phyloP scores from a whole-genome alignment of 257 asterid species.

The Henckelia pumila region DNA sequence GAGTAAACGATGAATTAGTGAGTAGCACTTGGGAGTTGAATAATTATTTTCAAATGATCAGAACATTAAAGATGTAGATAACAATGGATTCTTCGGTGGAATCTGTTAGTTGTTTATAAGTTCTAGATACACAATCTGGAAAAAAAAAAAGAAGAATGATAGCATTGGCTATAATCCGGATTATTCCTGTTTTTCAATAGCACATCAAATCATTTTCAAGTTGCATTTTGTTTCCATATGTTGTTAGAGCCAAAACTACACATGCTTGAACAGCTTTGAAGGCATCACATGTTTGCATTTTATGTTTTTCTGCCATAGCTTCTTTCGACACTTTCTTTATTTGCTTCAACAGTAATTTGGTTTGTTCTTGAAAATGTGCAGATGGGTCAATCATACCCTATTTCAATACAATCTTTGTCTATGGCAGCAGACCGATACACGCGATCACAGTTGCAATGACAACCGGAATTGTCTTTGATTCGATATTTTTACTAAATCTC shows the following conservation, averaged over 20 bases:
- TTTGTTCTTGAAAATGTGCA: conserved; percentile 37
- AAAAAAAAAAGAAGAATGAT: too few relatives aligned
- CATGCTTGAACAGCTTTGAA: background rate
- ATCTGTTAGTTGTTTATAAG: background rate
- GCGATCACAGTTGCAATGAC: conserved; percentile 45
- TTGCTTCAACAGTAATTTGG: conserved; percentile 18
- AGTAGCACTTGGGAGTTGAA: too few relatives aligned
- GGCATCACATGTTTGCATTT: background rate
- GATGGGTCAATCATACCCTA: conserved; percentile 81
- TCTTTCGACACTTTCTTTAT: background rate
- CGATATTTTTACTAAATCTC: too few relatives aligned
- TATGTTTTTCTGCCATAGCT: background rate
- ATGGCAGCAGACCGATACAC: conserved; percentile 76
- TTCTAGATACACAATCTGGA: background rate
- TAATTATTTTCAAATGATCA: too few relatives aligned
- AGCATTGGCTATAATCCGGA: background rate
- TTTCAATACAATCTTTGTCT: conserved; percentile 76
- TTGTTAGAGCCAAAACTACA: too few relatives aligned
- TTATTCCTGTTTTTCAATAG: background rate
- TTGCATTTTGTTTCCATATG: background rate
- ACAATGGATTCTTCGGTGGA: background rate
- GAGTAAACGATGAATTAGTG: too few relatives aligned
- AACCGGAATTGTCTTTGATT: too few relatives aligned
- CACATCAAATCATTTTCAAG: background rate
- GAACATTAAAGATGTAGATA: too few relatives aligned